phyloP scores from a whole-genome alignment of 2,329 filamentous ascomycete genomes.

The Aspergillus sp. region DNA sequence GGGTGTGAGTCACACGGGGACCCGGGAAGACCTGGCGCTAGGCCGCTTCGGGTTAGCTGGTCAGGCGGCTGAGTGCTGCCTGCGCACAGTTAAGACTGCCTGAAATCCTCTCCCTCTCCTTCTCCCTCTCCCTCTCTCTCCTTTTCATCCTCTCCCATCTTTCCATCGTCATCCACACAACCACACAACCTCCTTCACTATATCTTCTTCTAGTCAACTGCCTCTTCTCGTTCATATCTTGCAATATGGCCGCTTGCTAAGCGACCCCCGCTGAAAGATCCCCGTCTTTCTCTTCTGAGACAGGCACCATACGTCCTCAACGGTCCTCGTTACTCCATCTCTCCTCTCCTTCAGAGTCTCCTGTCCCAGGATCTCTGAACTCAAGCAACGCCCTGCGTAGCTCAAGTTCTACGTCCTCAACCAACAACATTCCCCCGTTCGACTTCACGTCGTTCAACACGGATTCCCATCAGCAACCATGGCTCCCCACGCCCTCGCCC shows the following conservation, averaged over 20 bases:
- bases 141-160: constrained; percentile 6
- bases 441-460: constrained; percentile 41
- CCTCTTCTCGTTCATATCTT: constrained; percentile 12
- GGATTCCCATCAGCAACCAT: constrained; percentile 40
- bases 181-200: constrained; percentile 4
- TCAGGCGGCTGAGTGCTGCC: constrained; percentile 11
- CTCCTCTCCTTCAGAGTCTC: constrained; percentile 34
- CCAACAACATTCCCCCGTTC: constrained; percentile 28
- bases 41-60: constrained; percentile 5
- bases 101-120: constrained; percentile 29
- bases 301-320: constrained; percentile 34
- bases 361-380: constrained; percentile 38
- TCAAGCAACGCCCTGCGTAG: constrained; percentile 34
- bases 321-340: constrained; percentile 19
- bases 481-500: constrained; percentile 37
- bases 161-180: constrained; percentile 7
- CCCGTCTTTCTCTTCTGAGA: constrained; percentile 29
- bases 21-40: constrained; percentile 6
- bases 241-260: constrained; percentile 36
- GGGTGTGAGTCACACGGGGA: constrained; percentile 32
- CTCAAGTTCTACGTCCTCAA: constrained; percentile 34
- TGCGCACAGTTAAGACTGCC: constrained; percentile 25
- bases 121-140: constrained; percentile 20
- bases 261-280: constrained; percentile 16
- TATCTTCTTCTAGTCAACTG: constrained; percentile 1